These are phyloP conservation scores for Termitomyces sp. DNA, from an alignment of 768 basidiomycete species.

Conservation along the genomic window DNA sequence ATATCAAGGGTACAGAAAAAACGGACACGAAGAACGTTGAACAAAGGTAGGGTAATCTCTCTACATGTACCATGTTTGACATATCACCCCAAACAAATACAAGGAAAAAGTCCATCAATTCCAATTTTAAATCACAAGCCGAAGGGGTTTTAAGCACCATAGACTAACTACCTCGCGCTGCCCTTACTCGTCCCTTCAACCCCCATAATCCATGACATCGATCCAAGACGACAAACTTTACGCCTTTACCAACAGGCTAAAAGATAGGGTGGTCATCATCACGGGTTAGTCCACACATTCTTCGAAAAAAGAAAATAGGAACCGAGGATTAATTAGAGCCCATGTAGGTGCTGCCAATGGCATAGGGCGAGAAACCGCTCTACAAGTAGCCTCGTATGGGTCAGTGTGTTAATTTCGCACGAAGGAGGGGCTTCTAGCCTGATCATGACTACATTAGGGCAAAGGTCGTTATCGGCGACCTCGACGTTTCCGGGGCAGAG, in stretches of 20 bases:
- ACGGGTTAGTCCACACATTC: conserved; percentile 30
- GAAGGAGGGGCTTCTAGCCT: neutral
- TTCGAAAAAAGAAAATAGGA: neutral
- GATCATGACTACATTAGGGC: conserved; percentile 27
- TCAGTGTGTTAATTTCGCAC: conserved; percentile 12
- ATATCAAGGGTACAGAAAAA: neutral
- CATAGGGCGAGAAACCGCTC: conserved; percentile 46
- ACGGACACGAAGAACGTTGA: neutral
- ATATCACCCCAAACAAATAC: neutral
- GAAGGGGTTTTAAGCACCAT: too few relatives aligned
- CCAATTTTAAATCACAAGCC: conserved; percentile 2
- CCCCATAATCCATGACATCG: conserved; percentile 27
- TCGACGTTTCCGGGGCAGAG: conserved; percentile 33
- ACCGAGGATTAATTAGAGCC: neutral
- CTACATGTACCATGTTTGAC: neutral
- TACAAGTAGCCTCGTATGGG: conserved; percentile 48
- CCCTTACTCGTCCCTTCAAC: neutral
- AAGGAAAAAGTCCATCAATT: neutral
- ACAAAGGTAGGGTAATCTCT: too few relatives aligned
- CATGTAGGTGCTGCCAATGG: conserved; percentile 42
- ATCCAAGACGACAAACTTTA: conserved; percentile 43
- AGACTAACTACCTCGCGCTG: too few relatives aligned
- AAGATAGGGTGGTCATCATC: conserved; percentile 44
- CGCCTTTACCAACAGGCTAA: conserved; percentile 31
- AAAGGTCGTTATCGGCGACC: conserved; percentile 49